Conservation (phyloP, 1,139 yeast species). For the Scheffersomyces illinoinensis region DNA sequence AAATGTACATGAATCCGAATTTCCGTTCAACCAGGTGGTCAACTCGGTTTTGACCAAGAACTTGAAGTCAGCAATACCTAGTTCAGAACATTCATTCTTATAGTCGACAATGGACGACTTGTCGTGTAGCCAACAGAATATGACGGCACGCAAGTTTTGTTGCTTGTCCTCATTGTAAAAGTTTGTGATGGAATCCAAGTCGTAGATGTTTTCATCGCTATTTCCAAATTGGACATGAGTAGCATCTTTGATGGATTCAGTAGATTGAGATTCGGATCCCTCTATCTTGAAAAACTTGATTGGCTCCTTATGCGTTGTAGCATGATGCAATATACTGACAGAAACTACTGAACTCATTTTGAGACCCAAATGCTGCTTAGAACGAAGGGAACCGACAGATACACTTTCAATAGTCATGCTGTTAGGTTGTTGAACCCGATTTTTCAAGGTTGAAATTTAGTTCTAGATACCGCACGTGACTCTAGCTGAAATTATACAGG, state of each 20-base stretch:
- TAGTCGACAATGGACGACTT: conserved; percentile 83
- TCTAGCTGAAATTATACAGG: not conserved
- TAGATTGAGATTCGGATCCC: conserved; percentile 13
- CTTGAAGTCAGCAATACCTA: conserved; percentile 68
- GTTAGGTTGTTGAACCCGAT: not conserved
- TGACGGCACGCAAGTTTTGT: conserved; percentile 61
- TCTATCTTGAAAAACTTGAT: conserved; percentile 24
- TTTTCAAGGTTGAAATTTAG: not conserved
- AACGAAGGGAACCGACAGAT: not conserved
- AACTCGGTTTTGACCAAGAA: conserved; percentile 87
- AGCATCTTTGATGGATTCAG: conserved; percentile 37
- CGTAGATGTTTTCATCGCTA: conserved; percentile 16
- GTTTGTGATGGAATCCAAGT: conserved; percentile 52
- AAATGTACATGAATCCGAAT: conserved; percentile 57
- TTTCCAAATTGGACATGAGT: conserved; percentile 34
- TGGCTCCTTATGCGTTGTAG: conserved; percentile 25
- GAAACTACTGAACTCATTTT: conserved; percentile 11
- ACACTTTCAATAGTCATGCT: not conserved
- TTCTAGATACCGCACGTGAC: not conserved
- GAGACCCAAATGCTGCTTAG: not conserved
- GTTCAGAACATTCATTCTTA: conserved; percentile 67
- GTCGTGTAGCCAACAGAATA: conserved; percentile 79
- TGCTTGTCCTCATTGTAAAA: conserved; percentile 54
- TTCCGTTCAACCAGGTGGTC: conserved; percentile 76
- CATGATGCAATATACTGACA: conserved; percentile 14